Evolutionary conservation across 1,284 basidiomycete genomes (phyloP).

Genomic region (Fomitopsis betulina): DNA sequence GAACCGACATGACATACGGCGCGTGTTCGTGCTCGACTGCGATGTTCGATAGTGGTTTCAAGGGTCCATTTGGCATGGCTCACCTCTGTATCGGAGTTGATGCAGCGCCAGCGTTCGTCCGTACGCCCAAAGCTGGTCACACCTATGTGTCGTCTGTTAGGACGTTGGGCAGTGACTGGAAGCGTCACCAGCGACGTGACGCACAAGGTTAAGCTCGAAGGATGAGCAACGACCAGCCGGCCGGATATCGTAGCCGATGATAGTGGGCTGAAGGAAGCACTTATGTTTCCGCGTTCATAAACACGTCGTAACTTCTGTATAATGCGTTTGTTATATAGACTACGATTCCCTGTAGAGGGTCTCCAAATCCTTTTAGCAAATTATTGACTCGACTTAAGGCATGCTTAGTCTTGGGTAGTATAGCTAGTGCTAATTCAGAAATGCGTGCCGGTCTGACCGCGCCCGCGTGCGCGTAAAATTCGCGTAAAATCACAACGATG

Average conservation of each 20-base stretch:
- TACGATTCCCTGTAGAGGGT: no score
- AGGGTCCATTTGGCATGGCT: background rate
- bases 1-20: background rate
- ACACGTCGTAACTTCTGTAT: no score
- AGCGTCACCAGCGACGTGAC: background rate
- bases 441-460: no score
- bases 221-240: background rate
- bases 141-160: background rate
- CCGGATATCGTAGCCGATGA: background rate
- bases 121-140: background rate
- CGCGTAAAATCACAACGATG: no score
- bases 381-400: no score
- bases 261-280: no score
- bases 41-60: background rate
- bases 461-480: no score
- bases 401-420: no score
- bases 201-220: background rate
- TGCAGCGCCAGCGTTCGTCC: background rate
- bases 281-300: no score
- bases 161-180: background rate
- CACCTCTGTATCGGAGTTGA: background rate
- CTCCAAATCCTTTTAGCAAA: no score
- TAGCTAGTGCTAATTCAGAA: no score
- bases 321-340: no score
- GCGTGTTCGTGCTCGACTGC: background rate